These are phyloP conservation scores for Pascua guehoae DNA, from an alignment of 1,284 basidiomycete genomes.

Conservation along the genomic window DNA sequence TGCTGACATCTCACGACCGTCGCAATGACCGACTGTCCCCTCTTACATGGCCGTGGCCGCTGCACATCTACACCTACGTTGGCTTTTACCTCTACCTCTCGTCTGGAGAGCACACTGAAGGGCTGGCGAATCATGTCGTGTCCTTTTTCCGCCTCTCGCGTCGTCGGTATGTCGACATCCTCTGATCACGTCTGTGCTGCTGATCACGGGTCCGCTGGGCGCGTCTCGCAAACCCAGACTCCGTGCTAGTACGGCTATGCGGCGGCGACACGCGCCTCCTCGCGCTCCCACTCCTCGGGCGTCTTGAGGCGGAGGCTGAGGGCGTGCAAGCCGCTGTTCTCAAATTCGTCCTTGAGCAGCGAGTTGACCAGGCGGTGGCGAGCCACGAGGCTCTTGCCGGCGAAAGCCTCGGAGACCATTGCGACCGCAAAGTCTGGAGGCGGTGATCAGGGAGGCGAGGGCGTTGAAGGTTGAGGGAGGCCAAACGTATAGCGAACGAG, in stretches of 20 bases:
- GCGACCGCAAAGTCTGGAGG: conserved; percentile 48
- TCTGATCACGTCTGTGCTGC: too few relatives aligned
- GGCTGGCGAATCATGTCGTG: neutral
- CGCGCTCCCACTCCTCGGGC: conserved; percentile 47
- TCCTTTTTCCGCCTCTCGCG: too few relatives aligned
- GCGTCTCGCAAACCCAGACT: neutral
- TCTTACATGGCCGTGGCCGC: too few relatives aligned
- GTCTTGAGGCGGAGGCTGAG: conserved; percentile 47
- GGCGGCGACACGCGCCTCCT: conserved; percentile 8
- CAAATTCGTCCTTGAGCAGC: conserved; percentile 49
- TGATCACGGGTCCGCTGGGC: neutral
- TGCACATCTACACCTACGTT: too few relatives aligned
- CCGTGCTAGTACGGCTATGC: neutral
- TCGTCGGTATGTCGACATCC: too few relatives aligned
- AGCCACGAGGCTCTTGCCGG: conserved; percentile 42
- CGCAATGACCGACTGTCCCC: too few relatives aligned
- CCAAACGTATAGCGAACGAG: neutral
- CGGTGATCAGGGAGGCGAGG: too few relatives aligned
- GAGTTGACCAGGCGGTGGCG: conserved; percentile 49
- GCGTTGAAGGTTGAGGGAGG: neutral
- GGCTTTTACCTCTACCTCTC: too few relatives aligned
- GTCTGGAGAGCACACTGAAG: neutral
- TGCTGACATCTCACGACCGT: too few relatives aligned
- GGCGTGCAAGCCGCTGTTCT: conserved; percentile 48
- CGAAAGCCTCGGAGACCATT: conserved; percentile 42